Percentiles rank a stretch among this genome's conserved stretches.
These are phyloP conservation scores for Mucor sp. DNA, from an alignment of 371 early-diverging fungal genomes.

Conservation along the genomic window DNA sequence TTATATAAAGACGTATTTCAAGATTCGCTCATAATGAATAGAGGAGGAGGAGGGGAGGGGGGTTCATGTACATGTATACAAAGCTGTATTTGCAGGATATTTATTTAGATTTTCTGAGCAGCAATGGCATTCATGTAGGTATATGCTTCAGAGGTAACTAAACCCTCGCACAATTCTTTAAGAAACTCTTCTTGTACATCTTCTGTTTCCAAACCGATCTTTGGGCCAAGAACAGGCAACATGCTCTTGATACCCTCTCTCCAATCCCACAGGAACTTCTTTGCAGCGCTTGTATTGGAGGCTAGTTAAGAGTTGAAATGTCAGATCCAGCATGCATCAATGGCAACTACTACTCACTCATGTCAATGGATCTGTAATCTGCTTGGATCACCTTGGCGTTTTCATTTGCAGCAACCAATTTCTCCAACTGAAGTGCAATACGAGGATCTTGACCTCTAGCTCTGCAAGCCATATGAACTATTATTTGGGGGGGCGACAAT, in stretches of 20 bases:
- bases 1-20: neutral
- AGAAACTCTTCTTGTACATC: conserved; percentile 4
- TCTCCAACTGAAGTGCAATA: conserved; percentile 17
- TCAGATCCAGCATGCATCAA: neutral
- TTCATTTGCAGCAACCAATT: conserved; percentile 9
- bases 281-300: conserved; percentile 14
- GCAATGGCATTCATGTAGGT: conserved; percentile 15
- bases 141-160: conserved; percentile 3
- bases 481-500: too few species aligned
- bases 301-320: conserved; percentile 1
- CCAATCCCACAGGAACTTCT: conserved; percentile 31
- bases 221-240: conserved; percentile 18
- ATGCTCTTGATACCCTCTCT: conserved; percentile 16
- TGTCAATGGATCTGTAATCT: conserved; percentile 19
- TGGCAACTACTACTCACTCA: conserved; percentile 17
- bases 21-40: too few species aligned
- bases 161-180: neutral
- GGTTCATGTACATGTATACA: too few species aligned
- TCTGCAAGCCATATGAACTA: conserved; percentile 20
- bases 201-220: conserved; percentile 6
- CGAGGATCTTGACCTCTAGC: conserved; percentile 27
- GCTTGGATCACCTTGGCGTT: conserved; percentile 15
- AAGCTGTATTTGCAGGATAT: too few species aligned
- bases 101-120: conserved; percentile 9
- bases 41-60: too few species aligned